Conservation (phyloP, 192 early-diverging fungal species). For the Geranomyces michiganensis region DNA sequence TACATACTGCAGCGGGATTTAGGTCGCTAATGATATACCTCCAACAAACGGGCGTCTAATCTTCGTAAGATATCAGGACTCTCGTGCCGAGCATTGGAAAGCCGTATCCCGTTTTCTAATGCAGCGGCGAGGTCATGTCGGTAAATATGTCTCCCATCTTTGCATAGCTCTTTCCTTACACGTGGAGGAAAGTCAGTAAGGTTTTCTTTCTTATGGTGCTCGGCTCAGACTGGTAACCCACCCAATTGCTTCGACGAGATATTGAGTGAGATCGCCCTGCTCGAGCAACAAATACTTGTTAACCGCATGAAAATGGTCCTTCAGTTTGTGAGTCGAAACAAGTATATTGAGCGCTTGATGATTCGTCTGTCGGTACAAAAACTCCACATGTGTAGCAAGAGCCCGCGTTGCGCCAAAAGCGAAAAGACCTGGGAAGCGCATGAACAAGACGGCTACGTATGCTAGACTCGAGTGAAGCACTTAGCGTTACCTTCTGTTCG, state of each 20-base stretch:
- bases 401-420: background rate
- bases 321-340: conserved; percentile 76
- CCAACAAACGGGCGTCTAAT: conserved; percentile 78
- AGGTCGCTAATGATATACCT: conserved; percentile 57
- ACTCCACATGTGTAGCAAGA: conserved; percentile 61
- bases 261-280: conserved; percentile 93
- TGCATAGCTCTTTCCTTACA: conserved; percentile 17
- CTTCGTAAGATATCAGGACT: conserved; percentile 71
- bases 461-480: background rate
- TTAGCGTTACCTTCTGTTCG: conserved; percentile 1
- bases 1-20: background rate
- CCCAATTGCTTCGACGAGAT: conserved; percentile 83
- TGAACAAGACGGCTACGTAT: too few species aligned
- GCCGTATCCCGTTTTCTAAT: conserved; percentile 79
- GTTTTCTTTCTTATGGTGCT: background rate
- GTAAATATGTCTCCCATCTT: conserved; percentile 58
- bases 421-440: background rate
- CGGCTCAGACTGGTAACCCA: conserved; percentile 33
- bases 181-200: background rate
- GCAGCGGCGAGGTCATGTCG: conserved; percentile 88
- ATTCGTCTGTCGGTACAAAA: conserved; percentile 71
- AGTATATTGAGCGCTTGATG: conserved; percentile 77
- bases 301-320: conserved; percentile 83
- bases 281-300: conserved; percentile 89
- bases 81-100: conserved; percentile 89